phyloP scores from a whole-genome alignment of 257 asterid species.

The Parsonsia alboflavescens region DNA sequence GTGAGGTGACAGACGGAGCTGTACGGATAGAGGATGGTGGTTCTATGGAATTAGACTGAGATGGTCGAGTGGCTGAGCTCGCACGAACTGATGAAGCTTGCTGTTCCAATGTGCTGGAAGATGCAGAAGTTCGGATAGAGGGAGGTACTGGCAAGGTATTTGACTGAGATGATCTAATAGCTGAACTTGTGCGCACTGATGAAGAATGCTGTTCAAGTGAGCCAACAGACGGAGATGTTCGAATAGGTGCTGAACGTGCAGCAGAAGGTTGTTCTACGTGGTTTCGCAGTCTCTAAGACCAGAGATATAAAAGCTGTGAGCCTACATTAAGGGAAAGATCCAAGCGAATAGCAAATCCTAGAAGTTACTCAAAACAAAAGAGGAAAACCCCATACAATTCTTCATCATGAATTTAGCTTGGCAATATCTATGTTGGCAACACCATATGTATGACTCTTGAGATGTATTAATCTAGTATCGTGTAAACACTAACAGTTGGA shows the following conservation, averaged over 20 bases:
- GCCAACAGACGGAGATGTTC: conserved; percentile 32
- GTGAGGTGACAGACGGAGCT: conserved; percentile 21
- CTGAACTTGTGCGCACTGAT: conserved; percentile 36
- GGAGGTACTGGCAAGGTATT: conserved; percentile 21
- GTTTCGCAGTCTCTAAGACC: conserved; percentile 62
- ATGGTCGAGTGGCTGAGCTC: conserved; percentile 25
- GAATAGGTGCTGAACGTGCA: conserved; percentile 31
- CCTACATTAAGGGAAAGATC: conserved; percentile 4
- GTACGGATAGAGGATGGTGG: conserved; percentile 25
- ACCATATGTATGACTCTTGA: neutral
- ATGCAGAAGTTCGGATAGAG: conserved; percentile 18
- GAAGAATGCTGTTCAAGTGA: conserved; percentile 40
- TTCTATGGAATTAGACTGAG: conserved; percentile 30
- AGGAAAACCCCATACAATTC: neutral
- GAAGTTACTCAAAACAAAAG: neutral
- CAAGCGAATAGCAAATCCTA: neutral
- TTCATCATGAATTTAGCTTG: neutral
- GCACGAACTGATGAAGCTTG: conserved; percentile 41
- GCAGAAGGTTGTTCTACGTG: conserved; percentile 32
- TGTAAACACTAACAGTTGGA: neutral
- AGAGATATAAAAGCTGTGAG: conserved; percentile 20
- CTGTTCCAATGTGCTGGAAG: conserved; percentile 31
- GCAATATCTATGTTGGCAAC: neutral
- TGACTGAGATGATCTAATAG: conserved; percentile 28
- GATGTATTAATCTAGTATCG: neutral